Base-by-base conservation (phyloP, 495 filamentous ascomycete genomes). In the Neurospora sp. region DNA sequence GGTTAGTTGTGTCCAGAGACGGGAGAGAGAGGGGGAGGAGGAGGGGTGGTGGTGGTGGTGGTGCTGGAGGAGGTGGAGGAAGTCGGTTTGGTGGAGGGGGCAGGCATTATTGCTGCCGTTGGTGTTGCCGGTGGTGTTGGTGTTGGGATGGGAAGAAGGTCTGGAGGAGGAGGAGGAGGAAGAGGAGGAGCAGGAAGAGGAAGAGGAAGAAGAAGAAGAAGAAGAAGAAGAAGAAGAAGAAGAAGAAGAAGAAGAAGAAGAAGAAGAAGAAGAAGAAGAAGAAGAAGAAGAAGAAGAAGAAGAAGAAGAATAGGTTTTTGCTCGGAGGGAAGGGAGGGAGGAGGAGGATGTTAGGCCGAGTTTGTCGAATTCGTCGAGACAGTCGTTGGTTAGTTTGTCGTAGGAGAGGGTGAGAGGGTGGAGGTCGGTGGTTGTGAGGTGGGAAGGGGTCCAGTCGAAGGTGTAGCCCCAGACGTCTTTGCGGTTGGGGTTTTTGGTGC, bases 371-470 rank as follows among this genome's bases (percentile, higher is more conserved):
- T 82, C 81, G 41, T 88, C 81, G 11, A 92, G 81, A 74, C 88
- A 89, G 72, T 91, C 85, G 73, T 92, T 88, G 18, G 88, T 91
- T 3, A 94, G 83, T 1, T 80, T 81, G 78, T 96, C 93, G 77
- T 91, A 96, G 7, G 86, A 86, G 69, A 87, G 83, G 59, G 87
- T 90, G 77, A 91, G 76, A 2, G 87, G 85, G n/a, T 84, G 75
- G n/a, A 89, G 76, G 76, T 93, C 79, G 71, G 90, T 85, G n/a
- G 81, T 72, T 11, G 88, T 90, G 18, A 87, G 80, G 78, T 97
- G 93, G 1, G 89, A 79, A 3, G 85, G 79, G 0, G 92, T 92
- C 86, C 91, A 91, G 69, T 89, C 84, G 77, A 95, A 94, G 6
- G 85, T 85, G 75, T 92, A 86, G 7, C 88, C 92, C 89, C 90